Conservation (phyloP, 2,329 filamentous ascomycete species). For the Aureobasidium sp. region DNA sequence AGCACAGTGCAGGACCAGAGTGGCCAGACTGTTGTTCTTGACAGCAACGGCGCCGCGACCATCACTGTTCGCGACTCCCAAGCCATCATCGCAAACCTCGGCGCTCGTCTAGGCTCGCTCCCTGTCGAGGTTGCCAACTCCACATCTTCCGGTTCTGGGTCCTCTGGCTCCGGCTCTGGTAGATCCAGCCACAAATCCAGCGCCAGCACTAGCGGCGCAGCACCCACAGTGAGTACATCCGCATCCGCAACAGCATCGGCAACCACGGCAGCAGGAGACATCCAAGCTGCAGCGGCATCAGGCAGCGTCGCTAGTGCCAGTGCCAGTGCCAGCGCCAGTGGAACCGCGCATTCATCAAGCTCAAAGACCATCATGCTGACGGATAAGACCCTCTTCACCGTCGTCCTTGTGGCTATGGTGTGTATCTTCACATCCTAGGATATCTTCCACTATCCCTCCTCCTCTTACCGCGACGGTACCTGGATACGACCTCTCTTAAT, state of each 20-base stretch:
- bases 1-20: constrained; percentile 27
- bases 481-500: neutral
- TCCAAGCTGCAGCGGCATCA: constrained; percentile 1
- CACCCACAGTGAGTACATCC: constrained; percentile 3
- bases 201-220: neutral
- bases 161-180: neutral
- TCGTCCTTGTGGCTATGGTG: neutral
- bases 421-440: constrained; percentile 8
- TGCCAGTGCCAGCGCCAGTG: neutral
- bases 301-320: neutral
- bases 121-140: neutral
- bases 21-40: constrained; percentile 29
- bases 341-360: neutral
- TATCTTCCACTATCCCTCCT: neutral
- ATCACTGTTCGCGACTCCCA: constrained; percentile 39
- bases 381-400: neutral
- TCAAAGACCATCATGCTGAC: constrained; percentile 5
- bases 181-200: neutral
- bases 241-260: neutral
- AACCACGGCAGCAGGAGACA: neutral
- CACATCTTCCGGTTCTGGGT: neutral
- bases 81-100: constrained; percentile 42
- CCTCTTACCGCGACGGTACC: neutral
- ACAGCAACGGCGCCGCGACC: constrained; percentile 28
- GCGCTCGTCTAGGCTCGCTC: constrained; percentile 29